Evolutionary conservation across 2,329 filamentous ascomycete genomes (phyloP).

Genomic region (Fusarium pseudograminearum): DNA sequence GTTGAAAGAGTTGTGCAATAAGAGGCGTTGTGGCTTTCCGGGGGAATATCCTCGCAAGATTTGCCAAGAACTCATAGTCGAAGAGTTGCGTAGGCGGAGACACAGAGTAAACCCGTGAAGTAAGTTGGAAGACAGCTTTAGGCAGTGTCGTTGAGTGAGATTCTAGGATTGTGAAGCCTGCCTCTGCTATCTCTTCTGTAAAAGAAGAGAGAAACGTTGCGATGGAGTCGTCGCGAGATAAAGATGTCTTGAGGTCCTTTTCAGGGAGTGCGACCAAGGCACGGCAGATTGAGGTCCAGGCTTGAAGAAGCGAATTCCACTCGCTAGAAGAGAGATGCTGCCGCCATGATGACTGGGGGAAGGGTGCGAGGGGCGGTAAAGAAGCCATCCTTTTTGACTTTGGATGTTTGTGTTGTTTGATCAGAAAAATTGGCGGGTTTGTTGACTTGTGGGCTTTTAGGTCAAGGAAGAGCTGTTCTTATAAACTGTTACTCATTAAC

Average conservation of each 20-base stretch:
- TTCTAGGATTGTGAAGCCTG: slow-evolving; percentile 52
- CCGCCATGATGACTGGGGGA: slow-evolving; percentile 77
- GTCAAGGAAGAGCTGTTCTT: slow-evolving; percentile 7
- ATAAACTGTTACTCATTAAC: slow-evolving; percentile 6
- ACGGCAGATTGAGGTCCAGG: slow-evolving; percentile 78
- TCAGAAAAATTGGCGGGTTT: neutral
- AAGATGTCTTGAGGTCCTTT: slow-evolving; percentile 64
- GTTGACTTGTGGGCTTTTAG: neutral
- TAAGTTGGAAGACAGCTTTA: slow-evolving; percentile 73
- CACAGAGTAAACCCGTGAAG: slow-evolving; percentile 65
- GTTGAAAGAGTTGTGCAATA: slow-evolving; percentile 63
- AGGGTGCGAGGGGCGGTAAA: slow-evolving; percentile 80
- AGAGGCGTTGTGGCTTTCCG: slow-evolving; percentile 70
- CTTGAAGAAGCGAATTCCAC: slow-evolving; percentile 81
- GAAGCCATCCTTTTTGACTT: slow-evolving; percentile 52
- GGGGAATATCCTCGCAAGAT: slow-evolving; percentile 74
- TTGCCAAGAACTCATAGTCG: slow-evolving; percentile 75
- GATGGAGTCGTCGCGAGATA: slow-evolving; percentile 69
- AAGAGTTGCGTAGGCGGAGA: slow-evolving; percentile 63
- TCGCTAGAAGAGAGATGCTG: slow-evolving; percentile 74
- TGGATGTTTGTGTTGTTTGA: neutral
- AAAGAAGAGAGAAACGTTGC: slow-evolving; percentile 75
- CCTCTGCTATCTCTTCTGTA: slow-evolving; percentile 65
- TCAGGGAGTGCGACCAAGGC: slow-evolving; percentile 72
- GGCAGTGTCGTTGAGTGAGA: slow-evolving; percentile 63